Conservation (phyloP, 139 green algal species). For the Tetradesmus obliquus region DNA sequence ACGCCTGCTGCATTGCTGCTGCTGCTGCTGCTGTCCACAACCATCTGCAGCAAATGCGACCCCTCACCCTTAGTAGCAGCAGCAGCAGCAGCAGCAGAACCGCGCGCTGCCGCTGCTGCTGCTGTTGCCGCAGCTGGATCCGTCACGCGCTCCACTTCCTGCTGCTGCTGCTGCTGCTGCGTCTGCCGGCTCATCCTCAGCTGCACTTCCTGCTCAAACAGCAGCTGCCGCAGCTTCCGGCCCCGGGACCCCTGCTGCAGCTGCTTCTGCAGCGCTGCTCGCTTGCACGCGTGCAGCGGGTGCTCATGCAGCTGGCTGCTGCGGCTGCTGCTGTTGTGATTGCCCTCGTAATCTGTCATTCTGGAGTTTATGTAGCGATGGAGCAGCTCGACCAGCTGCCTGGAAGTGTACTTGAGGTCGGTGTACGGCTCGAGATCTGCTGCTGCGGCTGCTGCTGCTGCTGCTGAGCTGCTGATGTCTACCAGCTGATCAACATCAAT, state of each 20-base stretch:
- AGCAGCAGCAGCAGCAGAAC: not conserved
- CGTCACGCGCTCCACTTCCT: not conserved
- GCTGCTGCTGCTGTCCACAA: not conserved
- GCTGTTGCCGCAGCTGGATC: not conserved
- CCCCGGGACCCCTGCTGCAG: not conserved
- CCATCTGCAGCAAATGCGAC: not conserved
- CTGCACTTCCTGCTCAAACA: not conserved
- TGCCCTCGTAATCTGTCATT: no score
- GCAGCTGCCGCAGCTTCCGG: not conserved
- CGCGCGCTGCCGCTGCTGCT: not conserved
- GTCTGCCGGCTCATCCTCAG: not conserved
- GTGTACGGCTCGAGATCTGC: not conserved
- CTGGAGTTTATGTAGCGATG: not conserved
- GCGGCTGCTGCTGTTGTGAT: not conserved
- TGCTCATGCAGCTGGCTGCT: not conserved
- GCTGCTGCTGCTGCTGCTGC: no score
- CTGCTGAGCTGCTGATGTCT: not conserved
- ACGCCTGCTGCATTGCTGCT: not conserved
- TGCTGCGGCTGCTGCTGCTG: not conserved
- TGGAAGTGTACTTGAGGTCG: not conserved
- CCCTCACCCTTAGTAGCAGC: not conserved
- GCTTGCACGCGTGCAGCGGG: not conserved
- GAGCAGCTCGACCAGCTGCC: not conserved
- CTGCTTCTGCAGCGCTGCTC: conserved; percentile 6
- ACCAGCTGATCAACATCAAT: not conserved